phyloP scores from a whole-genome alignment of 2,329 filamentous ascomycete species.

The Allantophomopsis cytisporea region DNA sequence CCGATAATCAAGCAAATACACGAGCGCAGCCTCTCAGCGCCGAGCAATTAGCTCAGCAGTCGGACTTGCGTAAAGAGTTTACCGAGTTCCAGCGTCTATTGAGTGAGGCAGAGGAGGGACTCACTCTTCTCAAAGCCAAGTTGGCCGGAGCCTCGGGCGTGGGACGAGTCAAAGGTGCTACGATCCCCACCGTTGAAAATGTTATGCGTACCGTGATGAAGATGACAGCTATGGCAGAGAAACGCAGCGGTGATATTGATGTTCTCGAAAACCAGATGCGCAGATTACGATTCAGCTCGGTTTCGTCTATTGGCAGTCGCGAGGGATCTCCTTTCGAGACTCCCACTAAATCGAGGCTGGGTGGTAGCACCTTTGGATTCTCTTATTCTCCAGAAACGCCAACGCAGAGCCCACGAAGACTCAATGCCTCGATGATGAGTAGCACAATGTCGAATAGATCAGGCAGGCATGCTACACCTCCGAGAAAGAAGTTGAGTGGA shows the following conservation, averaged over 20 bases:
- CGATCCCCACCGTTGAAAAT: constrained; percentile 70
- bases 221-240: constrained; percentile 87
- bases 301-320: constrained; percentile 21
- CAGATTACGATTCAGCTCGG: constrained; percentile 41
- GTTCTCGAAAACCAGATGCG: constrained; percentile 79
- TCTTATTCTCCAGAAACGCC: constrained; percentile 17
- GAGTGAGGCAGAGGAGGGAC: constrained; percentile 64
- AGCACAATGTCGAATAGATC: constrained; percentile 8
- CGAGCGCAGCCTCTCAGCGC: constrained; percentile 65
- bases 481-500: constrained; percentile 47
- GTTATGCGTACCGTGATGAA: constrained; percentile 84
- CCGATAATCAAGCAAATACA: constrained; percentile 48
- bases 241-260: constrained; percentile 81
- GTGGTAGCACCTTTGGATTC: constrained; percentile 11
- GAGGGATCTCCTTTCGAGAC: constrained; percentile 26
- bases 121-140: constrained; percentile 67
- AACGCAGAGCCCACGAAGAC: constrained; percentile 9
- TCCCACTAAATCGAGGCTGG: constrained; percentile 14
- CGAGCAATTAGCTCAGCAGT: constrained; percentile 74
- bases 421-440: constrained; percentile 15
- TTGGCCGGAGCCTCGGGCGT: constrained; percentile 44
- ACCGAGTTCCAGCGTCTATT: constrained; percentile 62
- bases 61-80: constrained; percentile 66
- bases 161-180: constrained; percentile 30
- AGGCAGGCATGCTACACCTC: constrained; percentile 18